These are phyloP conservation scores for Alnus glutinosa DNA, from an alignment of 306 rosid genomes.

Conservation along the genomic window DNA sequence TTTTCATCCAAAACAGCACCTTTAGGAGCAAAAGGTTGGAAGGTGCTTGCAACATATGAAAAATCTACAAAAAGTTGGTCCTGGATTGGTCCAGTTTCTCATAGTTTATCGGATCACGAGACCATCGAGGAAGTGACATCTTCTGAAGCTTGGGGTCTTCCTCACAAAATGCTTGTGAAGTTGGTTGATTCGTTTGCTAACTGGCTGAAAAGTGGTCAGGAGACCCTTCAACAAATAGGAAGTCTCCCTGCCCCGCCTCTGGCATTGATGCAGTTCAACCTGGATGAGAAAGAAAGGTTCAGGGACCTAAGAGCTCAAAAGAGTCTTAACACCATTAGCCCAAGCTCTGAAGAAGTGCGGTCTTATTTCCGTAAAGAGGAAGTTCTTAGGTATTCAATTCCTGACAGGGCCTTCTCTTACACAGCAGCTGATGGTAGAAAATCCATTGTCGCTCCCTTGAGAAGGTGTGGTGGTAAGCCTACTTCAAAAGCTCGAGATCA, in stretches of 20 bases:
- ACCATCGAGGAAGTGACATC: slow-evolving; percentile 74
- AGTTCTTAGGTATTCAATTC: slow-evolving; percentile 94
- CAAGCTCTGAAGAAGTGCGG: slow-evolving; percentile 91
- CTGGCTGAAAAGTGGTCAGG: slow-evolving; percentile 99
- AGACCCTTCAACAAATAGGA: slow-evolving; percentile 95
- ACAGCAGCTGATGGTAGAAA: slow-evolving; percentile 97
- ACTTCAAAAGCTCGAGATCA: slow-evolving; percentile 99
- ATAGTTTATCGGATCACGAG: slow-evolving; percentile 57
- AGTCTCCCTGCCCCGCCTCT: slow-evolving; percentile 96
- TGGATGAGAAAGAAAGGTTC: slow-evolving; percentile 98
- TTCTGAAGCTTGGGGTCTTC: slow-evolving; percentile 95
- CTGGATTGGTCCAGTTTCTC: slow-evolving; percentile 82
- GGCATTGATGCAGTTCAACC: slow-evolving; percentile 85
- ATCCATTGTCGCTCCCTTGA: slow-evolving; percentile 96
- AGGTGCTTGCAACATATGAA: slow-evolving; percentile 74
- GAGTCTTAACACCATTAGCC: slow-evolving; percentile 91
- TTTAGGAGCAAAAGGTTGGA: slow-evolving; percentile 97
- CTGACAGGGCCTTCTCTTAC: slow-evolving; percentile 97
- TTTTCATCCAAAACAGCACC: slow-evolving; percentile 98
- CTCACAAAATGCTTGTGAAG: slow-evolving; percentile 94
- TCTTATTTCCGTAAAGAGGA: slow-evolving; percentile 92
- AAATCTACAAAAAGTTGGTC: slow-evolving; percentile 82
- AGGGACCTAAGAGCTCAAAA: slow-evolving; percentile 96
- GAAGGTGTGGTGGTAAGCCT: slow-evolving; percentile 99
- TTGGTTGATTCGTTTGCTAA: slow-evolving; percentile 96